Percentiles rank a stretch among this genome's conserved stretches.
These are phyloP conservation scores for Plasmodium berghei DNA, from an alignment of 169 alveolate species.

Conservation along the genomic window DNA sequence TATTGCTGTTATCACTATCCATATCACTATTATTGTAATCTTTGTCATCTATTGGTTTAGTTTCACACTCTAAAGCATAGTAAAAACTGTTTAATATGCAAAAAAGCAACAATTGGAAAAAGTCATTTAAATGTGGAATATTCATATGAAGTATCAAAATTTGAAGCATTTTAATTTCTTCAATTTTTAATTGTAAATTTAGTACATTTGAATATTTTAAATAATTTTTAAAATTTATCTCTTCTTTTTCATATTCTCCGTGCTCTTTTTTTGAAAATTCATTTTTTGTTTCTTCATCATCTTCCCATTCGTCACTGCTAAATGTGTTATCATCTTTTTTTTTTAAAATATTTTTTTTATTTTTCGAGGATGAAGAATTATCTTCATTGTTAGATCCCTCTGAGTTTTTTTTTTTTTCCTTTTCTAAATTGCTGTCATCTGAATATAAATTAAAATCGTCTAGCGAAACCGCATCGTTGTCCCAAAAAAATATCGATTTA, in stretches of 20 bases:
- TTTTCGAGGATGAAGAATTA: not conserved
- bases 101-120: slow-evolving; percentile 51
- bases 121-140: slow-evolving; percentile 33
- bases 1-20: not conserved
- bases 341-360: not conserved
- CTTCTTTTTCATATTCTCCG: slow-evolving; percentile 17
- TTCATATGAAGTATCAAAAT: slow-evolving; percentile 53
- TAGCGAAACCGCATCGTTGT: slow-evolving; percentile 30
- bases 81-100: slow-evolving; percentile 57
- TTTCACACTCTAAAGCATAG: not conserved
- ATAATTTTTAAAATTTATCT: not conserved
- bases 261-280: not conserved
- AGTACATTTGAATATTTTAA: slow-evolving; percentile 36
- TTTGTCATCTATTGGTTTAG: slow-evolving; percentile 1
- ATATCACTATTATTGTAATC: not conserved
- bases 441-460: slow-evolving; percentile 75
- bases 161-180: slow-evolving; percentile 51
- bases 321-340: not conserved
- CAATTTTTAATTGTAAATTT: slow-evolving; percentile 30
- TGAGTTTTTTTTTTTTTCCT: not conserved
- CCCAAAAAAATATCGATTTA: slow-evolving; percentile 37
- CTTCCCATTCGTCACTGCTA: not conserved
- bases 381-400: not conserved
- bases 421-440: slow-evolving; percentile 11
- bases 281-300: not conserved